Base-by-base conservation (phyloP, 176 grass and related monocot species). In the Aegilops longissima region DNA sequence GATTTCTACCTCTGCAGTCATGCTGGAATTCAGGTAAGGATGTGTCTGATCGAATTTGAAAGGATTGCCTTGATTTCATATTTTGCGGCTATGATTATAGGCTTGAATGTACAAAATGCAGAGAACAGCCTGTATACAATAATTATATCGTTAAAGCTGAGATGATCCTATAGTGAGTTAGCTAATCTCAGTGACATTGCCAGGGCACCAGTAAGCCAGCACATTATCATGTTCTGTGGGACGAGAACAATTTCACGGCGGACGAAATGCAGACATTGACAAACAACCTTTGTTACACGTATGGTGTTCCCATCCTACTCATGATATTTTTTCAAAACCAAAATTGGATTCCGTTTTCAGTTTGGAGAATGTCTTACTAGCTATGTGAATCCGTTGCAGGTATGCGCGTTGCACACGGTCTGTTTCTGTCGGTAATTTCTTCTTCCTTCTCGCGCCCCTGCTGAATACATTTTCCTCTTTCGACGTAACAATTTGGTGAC, bases 281-380 rank as follows among this genome's bases (percentile, higher is more conserved):
- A 61, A 90, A 92, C 82, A 95, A 95, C 83, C 90, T 95, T 82
- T 92, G 93, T 69, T 92, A 95, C 86, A 92, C 93, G 90, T 95
- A 92, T 12, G 51, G 9, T 56, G n/a, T 61, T 59, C 6, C 33
- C 49, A 24, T 14, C 66, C 34, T 47, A 47, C 18, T 20, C 21
- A 38, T 76, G 16, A 16, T 74, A 45, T 31, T 45, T 78, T 61
- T 69, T 51, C 54, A 62, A 18, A 73, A 21, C n/a, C 21, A 67
- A 39, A 49, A 56, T 66, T 66, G 56, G 9, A 9, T 13, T 24
- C 42, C 20, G 5, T 35, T 44, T 70, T 72, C 8, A 20, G 16
- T 44, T 77, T 66, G 21, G 39, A 24, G 9, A 67, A 73, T 58
- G 25, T 65, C 78, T 21, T 79, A 13, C 40, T 27, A 82, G 31